A percentile compares a stretch with the other conserved stretches of the same genome.
These are phyloP conservation scores for Dimocarpus longan DNA, from an alignment of 345 rosid genomes.

Conservation along the genomic window DNA sequence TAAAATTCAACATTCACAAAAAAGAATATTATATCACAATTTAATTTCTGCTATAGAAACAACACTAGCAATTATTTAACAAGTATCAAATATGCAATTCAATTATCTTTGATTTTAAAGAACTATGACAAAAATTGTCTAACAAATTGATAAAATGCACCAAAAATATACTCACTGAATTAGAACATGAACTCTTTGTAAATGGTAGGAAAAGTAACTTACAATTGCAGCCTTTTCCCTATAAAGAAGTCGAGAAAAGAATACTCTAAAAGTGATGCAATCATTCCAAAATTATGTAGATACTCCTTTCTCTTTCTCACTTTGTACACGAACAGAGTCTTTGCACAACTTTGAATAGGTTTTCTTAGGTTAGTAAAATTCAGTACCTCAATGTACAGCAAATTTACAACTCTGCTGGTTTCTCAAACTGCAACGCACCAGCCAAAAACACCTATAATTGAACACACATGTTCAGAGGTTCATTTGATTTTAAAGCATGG, in stretches of 20 bases:
- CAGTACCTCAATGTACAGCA: conserved; percentile 72
- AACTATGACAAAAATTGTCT: no score
- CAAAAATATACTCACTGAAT: no score
- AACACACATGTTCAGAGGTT: conserved; percentile 14
- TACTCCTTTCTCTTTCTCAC: not conserved
- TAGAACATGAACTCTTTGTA: not conserved
- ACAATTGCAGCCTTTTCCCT: not conserved
- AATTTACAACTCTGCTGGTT: conserved; percentile 71
- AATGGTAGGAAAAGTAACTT: not conserved
- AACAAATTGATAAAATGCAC: no score
- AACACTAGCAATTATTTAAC: no score
- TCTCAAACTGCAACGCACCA: conserved; percentile 87
- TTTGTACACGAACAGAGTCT: not conserved
- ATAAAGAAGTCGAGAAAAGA: not conserved
- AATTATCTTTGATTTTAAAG: no score
- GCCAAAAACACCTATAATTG: conserved; percentile 68
- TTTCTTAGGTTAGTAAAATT: not conserved
- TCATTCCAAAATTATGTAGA: not conserved
- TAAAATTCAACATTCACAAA: no score
- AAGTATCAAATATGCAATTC: no score
- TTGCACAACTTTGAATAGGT: not conserved
- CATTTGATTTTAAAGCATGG: conserved; percentile 6
- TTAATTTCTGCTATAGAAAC: no score
- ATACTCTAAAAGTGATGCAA: not conserved
- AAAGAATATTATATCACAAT: no score